Conservation (phyloP, 1,284 basidiomycete species). For the Sanguinoderma infundibulare region DNA sequence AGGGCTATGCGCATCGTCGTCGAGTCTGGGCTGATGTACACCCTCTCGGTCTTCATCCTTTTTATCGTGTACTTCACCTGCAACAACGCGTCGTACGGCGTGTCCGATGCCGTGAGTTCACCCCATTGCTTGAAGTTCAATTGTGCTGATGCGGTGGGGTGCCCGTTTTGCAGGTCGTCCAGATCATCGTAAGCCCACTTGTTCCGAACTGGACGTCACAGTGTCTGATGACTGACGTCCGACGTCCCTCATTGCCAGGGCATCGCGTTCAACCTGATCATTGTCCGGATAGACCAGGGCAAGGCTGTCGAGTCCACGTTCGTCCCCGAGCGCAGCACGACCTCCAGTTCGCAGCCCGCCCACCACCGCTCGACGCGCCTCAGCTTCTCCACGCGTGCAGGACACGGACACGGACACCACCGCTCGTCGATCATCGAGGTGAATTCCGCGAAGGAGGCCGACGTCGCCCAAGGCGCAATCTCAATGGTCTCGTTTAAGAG, state of each 20-base stretch:
- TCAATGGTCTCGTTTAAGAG: not conserved
- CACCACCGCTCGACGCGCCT: not conserved
- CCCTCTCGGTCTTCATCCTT: conserved; percentile 1
- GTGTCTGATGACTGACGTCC: not conserved
- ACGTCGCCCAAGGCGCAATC: not conserved
- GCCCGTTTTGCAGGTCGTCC: not conserved
- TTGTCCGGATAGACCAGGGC: conserved; percentile 4
- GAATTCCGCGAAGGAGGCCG: not conserved
- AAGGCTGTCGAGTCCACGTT: not conserved
- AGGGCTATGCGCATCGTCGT: conserved; percentile 7
- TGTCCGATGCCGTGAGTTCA: not conserved
- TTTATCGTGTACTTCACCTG: not conserved
- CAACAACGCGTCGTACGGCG: conserved; percentile 2
- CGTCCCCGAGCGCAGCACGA: not conserved
- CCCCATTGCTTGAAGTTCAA: not conserved
- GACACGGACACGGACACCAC: not conserved
- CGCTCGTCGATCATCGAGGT: not conserved
- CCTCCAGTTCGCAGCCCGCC: too few relatives aligned
- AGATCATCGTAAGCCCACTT: not conserved
- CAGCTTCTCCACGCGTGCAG: not conserved
- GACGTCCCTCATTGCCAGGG: not conserved
- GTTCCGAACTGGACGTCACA: not conserved
- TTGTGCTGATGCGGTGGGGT: too few relatives aligned
- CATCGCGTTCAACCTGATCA: conserved; percentile 7
- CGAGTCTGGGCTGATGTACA: conserved; percentile 11